These are phyloP conservation scores for Geranium brycei DNA, from an alignment of 345 rosid genomes.

Conservation along the genomic window DNA sequence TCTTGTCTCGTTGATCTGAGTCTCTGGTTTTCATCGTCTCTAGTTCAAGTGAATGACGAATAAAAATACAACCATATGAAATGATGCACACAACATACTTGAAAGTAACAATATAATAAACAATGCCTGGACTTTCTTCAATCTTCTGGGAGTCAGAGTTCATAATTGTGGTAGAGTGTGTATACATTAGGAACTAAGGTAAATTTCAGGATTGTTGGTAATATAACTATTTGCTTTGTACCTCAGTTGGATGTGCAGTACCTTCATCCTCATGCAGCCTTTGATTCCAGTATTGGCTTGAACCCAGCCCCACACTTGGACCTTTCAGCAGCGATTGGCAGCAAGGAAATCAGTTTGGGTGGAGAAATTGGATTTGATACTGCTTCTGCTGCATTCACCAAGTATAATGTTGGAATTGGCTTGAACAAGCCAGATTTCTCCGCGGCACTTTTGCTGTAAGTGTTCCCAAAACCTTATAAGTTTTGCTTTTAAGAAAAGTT, in stretches of 20 bases:
- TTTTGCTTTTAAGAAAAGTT: too few species aligned
- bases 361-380: constrained; percentile 74
- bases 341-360: constrained; percentile 44
- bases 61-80: too few species aligned
- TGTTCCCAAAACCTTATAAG: not conserved
- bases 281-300: constrained; percentile 63
- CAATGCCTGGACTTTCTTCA: too few species aligned
- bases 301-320: constrained; percentile 64
- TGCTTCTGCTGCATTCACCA: constrained; percentile 49
- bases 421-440: constrained; percentile 52
- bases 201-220: not conserved
- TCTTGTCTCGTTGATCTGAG: too few species aligned
- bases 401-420: constrained; percentile 61
- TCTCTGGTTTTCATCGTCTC: too few species aligned
- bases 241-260: constrained; percentile 71
- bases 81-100: too few species aligned
- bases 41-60: too few species aligned
- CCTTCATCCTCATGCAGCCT: constrained; percentile 58
- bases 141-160: too few species aligned
- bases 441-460: constrained; percentile 60
- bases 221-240: not conserved
- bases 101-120: too few species aligned
- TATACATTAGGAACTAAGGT: not conserved
- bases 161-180: not conserved
- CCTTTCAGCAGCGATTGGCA: constrained; percentile 67